phyloP scores from a whole-genome alignment of 257 asterid genomes.

The Plantago ovata region DNA sequence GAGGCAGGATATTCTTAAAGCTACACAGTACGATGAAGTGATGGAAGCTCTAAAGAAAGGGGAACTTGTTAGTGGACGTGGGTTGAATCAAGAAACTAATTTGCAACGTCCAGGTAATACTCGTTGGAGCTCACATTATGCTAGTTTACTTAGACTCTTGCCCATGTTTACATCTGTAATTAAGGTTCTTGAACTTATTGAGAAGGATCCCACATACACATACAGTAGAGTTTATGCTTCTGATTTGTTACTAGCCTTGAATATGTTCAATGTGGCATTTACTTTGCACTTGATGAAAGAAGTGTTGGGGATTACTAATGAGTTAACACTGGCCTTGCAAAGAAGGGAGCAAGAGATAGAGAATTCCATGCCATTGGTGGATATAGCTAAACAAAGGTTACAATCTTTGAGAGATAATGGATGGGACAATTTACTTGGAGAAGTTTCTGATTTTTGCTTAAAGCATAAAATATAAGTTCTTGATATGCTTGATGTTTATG shows the following conservation, averaged over 20 bases:
- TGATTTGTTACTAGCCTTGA: neutral
- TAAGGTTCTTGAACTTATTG: neutral
- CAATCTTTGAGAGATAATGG: neutral
- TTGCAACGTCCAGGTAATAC: neutral
- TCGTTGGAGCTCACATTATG: neutral
- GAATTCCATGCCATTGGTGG: neutral
- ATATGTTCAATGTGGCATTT: neutral
- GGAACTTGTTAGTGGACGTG: neutral
- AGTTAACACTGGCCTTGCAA: neutral
- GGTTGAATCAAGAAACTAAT: neutral
- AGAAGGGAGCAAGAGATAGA: neutral
- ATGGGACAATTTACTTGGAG: neutral
- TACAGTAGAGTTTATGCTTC: neutral
- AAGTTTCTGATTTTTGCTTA: neutral
- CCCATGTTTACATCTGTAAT: too few relatives aligned
- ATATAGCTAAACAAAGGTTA: neutral
- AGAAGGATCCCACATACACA: neutral
- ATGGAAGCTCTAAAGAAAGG: neutral
- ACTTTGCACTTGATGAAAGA: neutral
- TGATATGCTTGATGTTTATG: neutral
- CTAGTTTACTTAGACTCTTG: too few relatives aligned
- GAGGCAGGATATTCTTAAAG: neutral
- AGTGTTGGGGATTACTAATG: too few relatives aligned
- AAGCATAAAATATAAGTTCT: neutral
- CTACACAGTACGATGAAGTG: neutral